Conservation (phyloP, 768 basidiomycete species). For the Kwoniella shandongensis region DNA sequence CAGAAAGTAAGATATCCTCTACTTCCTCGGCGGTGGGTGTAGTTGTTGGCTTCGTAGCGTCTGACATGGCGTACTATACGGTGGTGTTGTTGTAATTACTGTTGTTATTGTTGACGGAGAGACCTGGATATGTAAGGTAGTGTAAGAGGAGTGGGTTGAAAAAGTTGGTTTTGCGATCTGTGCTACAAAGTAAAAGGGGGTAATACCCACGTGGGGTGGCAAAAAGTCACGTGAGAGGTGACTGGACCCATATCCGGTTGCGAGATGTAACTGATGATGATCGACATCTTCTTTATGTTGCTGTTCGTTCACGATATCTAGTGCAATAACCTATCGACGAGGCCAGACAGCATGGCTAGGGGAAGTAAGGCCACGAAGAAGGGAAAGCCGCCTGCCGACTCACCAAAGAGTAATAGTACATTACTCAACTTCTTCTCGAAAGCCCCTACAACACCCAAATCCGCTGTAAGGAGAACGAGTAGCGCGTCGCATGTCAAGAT, state of each 20-base stretch:
- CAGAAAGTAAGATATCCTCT: constrained; percentile 75
- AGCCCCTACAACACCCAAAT: constrained; percentile 13
- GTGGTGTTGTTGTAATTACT: too few relatives aligned
- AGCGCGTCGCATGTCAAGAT: constrained; percentile 1
- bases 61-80: constrained; percentile 6
- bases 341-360: constrained; percentile 29
- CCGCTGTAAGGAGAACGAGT: neutral
- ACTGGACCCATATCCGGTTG: neutral
- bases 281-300: too few relatives aligned
- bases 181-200: too few relatives aligned
- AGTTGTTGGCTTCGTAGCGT: constrained; percentile 1
- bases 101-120: too few relatives aligned
- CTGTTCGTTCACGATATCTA: too few relatives aligned
- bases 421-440: constrained; percentile 39
- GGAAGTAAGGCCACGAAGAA: constrained; percentile 29
- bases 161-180: too few relatives aligned
- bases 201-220: neutral
- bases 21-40: constrained; percentile 52
- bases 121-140: too few relatives aligned
- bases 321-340: too few relatives aligned
- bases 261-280: neutral
- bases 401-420: constrained; percentile 5
- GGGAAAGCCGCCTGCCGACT: constrained; percentile 1
- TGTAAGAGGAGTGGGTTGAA: too few relatives aligned
- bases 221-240: neutral